Evolutionary conservation across 1,284 basidiomycete genomes (phyloP).

Genomic region (Neolentinus lepideus): DNA sequence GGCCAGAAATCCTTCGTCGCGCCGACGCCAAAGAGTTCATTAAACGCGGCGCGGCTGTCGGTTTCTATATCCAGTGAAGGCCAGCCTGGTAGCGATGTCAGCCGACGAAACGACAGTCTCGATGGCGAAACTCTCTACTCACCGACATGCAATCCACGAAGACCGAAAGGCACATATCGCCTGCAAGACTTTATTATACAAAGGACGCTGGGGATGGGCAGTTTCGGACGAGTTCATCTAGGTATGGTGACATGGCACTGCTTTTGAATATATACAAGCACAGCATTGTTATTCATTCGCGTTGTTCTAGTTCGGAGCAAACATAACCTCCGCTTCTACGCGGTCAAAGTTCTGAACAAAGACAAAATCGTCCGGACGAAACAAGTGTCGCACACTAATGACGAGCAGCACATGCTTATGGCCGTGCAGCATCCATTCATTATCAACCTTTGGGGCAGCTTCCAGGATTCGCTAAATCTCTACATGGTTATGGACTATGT

Average conservation of each 20-base stretch:
- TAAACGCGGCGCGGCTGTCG: not conserved
- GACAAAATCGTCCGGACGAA: constrained; percentile 94
- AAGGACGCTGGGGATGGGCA: constrained; percentile 85
- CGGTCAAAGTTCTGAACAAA: constrained; percentile 91
- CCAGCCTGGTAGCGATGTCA: not conserved
- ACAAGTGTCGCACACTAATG: constrained; percentile 97
- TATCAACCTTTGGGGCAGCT: constrained; percentile 97
- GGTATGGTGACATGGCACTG: constrained; percentile 40
- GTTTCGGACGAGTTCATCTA: constrained; percentile 91
- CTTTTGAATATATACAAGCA: constrained; percentile 6
- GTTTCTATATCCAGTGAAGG: not conserved
- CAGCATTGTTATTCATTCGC: constrained; percentile 5
- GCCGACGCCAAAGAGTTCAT: not conserved
- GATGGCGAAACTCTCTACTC: not conserved
- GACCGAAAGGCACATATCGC: constrained; percentile 61
- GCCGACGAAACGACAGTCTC: not conserved
- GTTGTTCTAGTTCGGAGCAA: constrained; percentile 68
- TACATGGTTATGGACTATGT: constrained; percentile 99
- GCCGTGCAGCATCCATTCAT: constrained; percentile 94
- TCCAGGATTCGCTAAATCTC: constrained; percentile 88
- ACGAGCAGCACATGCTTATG: constrained; percentile 88
- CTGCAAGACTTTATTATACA: constrained; percentile 71
- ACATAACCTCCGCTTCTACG: constrained; percentile 91
- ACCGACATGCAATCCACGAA: constrained; percentile 8
- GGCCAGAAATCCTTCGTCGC: not conserved